Base-by-base conservation (phyloP, 768 basidiomycete genomes). In the Lactarius evosmus region DNA sequence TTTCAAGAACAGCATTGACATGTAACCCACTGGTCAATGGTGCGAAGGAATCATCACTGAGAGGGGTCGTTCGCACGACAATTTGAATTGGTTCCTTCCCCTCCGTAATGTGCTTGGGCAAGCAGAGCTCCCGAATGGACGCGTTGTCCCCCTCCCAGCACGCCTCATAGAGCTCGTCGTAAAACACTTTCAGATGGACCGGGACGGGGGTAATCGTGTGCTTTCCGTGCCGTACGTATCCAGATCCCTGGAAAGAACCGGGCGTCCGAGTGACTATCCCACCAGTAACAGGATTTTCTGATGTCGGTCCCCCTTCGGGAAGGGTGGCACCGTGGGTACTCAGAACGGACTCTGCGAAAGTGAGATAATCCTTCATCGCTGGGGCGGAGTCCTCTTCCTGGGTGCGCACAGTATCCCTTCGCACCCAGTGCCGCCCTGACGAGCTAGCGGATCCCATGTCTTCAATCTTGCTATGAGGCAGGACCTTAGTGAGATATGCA, bases 121-220 rank as follows among this genome's bases (percentile, higher is more conserved):
- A 72, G 70, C 86, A 88, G 7, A 87, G 72, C 27, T 77, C 72
- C 67, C 82, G 75, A 29, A 88, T 76, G 61, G 75, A 79, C 25
- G 74, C 79, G 58, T 82, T 80, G 69, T 85, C 78, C 1, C 85
- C 85, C 3, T 70, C 67, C 70, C 76, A 82, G 67, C 81, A 83
- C 3, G 85, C 85, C 66, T 84, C 82, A 66, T 75, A 86, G 0
- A 87, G 76, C 62, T 83, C 80, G 53, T 85, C 79, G 67, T 86
- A 87, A 2, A 70, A 63, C 19, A 71, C 61, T 22, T 71, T 72
- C 50, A 78, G 67, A 65, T 76, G 74, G n/a, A 71, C 57, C 0
- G 77, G 74, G 7, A 80, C 74, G 6, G 58, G 14, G 29, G 61
- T 59, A 29, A 44, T 56, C 1, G 56, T 1, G 22, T 72, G 67